Conservation (phyloP, 208 protist genomes). For the Borovskyia barvae region DNA sequence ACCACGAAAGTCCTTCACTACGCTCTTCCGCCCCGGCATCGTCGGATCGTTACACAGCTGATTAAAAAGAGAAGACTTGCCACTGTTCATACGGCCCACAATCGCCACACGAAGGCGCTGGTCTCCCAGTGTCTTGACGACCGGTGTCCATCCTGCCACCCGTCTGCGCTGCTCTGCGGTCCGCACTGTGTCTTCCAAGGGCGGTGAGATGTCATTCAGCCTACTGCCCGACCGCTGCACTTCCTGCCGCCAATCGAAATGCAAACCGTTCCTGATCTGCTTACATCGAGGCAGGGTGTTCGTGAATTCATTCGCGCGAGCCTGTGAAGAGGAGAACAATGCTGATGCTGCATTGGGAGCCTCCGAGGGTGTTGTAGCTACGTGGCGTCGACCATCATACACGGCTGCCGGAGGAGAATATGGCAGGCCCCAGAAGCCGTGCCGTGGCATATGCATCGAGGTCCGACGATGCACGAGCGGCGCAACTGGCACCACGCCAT, state of each 20-base stretch:
- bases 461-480: too few relatives aligned
- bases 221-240: slow-evolving; percentile 45
- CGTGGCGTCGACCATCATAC: too few relatives aligned
- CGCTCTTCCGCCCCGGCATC: slow-evolving; percentile 48
- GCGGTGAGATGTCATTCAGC: slow-evolving; percentile 76
- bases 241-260: slow-evolving; percentile 66
- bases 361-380: too few relatives aligned
- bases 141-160: slow-evolving; percentile 78
- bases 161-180: slow-evolving; percentile 72
- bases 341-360: too few relatives aligned
- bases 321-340: too few relatives aligned
- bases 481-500: too few relatives aligned
- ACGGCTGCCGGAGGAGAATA: too few relatives aligned
- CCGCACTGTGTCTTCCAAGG: slow-evolving; percentile 48
- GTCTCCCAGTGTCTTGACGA: slow-evolving; percentile 79
- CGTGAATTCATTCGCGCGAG: too few relatives aligned
- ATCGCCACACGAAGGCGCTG: slow-evolving; percentile 84
- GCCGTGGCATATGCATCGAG: too few relatives aligned
- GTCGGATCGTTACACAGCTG: slow-evolving; percentile 70
- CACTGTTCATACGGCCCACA: slow-evolving; percentile 87
- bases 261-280: slow-evolving; percentile 56
- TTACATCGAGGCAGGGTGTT: slow-evolving; percentile 34
- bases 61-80: slow-evolving; percentile 91
- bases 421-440: too few relatives aligned
- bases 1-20: slow-evolving; percentile 85